These are phyloP conservation scores for Alternaria tenuissima DNA, from an alignment of 2,329 filamentous ascomycete genomes.

Conservation along the genomic window DNA sequence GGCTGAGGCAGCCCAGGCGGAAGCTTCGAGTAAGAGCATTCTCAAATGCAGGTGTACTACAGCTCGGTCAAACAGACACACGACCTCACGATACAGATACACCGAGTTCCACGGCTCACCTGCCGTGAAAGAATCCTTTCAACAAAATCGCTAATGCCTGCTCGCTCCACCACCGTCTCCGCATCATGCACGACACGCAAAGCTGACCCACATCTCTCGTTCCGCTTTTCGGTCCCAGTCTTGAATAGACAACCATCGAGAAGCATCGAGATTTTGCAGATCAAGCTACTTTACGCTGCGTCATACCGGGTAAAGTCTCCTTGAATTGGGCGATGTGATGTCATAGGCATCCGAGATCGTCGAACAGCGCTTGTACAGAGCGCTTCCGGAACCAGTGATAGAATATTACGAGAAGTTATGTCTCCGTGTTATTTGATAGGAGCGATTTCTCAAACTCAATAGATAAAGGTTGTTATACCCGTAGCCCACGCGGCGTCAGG, in stretches of 20 bases:
- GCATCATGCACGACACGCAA: slow-evolving; percentile 10
- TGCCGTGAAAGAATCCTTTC: not conserved
- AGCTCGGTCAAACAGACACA: not conserved
- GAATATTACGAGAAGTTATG: not conserved
- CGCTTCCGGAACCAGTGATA: not conserved
- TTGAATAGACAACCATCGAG: not conserved
- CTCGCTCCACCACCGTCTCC: slow-evolving; percentile 8
- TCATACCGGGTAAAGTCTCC: slow-evolving; percentile 1
- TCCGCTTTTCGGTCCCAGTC: slow-evolving; percentile 2
- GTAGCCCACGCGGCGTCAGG: slow-evolving; percentile 3
- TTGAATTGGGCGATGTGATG: not conserved
- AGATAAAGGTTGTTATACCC: not conserved
- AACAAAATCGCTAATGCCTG: slow-evolving; percentile 4
- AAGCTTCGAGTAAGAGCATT: not conserved
- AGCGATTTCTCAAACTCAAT: not conserved
- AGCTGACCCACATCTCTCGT: not conserved
- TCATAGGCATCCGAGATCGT: not conserved
- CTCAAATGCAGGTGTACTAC: not conserved
- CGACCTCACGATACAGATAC: not conserved
- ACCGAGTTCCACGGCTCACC: not conserved
- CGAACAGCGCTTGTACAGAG: not conserved
- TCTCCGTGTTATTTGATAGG: slow-evolving; percentile 1
- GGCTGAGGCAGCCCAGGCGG: not conserved
- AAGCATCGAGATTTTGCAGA: slow-evolving; percentile 5
- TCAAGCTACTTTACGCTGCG: not conserved